phyloP scores from a whole-genome alignment of 202 grass and related monocot genomes.

The Sporobolus alterniflorus region DNA sequence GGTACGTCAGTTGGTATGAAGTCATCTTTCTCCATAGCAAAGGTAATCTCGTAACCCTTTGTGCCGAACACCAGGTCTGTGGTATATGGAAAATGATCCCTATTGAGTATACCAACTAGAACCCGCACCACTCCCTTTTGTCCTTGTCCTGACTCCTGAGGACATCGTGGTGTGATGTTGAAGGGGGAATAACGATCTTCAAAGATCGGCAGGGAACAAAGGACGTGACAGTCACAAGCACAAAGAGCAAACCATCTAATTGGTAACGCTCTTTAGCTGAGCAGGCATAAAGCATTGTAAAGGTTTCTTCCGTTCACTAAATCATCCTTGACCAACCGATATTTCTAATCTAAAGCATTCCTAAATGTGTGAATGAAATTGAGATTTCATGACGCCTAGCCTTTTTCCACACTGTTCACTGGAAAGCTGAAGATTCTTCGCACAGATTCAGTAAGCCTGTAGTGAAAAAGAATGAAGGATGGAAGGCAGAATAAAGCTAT shows the following conservation, averaged over 20 bases:
- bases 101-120: no score
- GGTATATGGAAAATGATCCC: no score
- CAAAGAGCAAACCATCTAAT: not conserved
- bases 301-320: not conserved
- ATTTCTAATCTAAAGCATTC: not conserved
- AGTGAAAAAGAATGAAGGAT: conserved; percentile 30
- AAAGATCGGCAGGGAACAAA: conserved; percentile 9
- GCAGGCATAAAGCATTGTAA: not conserved
- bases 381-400: not conserved
- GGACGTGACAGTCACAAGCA: not conserved
- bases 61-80: no score
- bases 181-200: not conserved
- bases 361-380: not conserved
- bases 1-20: no score
- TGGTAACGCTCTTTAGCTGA: not conserved
- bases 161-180: not conserved
- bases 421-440: not conserved
- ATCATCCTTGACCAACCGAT: not conserved
- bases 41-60: no score
- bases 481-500: conserved; percentile 36
- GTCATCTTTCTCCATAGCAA: no score
- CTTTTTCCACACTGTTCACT: not conserved
- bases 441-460: conserved; percentile 4
- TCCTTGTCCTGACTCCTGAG: not conserved
- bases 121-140: no score